Conservation (phyloP, 2,329 filamentous ascomycete species). For the Alternaria arbusti region DNA sequence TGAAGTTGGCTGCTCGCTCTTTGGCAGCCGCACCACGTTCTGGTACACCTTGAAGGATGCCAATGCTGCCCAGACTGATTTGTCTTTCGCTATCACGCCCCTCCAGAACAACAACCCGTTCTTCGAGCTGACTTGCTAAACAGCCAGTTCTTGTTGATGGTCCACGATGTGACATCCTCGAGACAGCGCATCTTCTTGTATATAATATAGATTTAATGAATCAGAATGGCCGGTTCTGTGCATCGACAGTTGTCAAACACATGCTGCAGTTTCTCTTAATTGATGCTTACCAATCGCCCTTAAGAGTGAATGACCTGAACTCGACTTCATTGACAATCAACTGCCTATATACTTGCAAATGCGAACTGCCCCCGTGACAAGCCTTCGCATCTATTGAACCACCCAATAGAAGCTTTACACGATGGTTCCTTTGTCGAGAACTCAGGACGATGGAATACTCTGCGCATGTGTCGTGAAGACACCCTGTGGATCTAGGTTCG, state of each 20-base stretch:
- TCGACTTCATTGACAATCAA: no score
- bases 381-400: background rate
- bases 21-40: constrained; percentile 33
- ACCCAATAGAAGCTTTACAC: background rate
- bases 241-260: background rate
- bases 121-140: constrained; percentile 60
- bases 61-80: constrained; percentile 52
- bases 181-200: background rate
- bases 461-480: constrained; percentile 23
- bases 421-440: rapidly evolving
- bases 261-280: background rate
- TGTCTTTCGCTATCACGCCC: constrained; percentile 61
- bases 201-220: background rate
- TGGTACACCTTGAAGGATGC: constrained; percentile 43
- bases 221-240: background rate
- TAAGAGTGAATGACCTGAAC: background rate
- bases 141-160: background rate
- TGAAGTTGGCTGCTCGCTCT: constrained; percentile 37
- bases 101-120: constrained; percentile 58
- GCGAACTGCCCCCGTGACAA: no score
- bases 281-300: background rate
- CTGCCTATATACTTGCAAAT: no score
- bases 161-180: rapidly evolving
- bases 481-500: constrained; percentile 12
- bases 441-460: background rate